These are phyloP conservation scores for Plasmodium vinckei DNA, from an alignment of 169 alveolate genomes.

Conservation along the genomic window DNA sequence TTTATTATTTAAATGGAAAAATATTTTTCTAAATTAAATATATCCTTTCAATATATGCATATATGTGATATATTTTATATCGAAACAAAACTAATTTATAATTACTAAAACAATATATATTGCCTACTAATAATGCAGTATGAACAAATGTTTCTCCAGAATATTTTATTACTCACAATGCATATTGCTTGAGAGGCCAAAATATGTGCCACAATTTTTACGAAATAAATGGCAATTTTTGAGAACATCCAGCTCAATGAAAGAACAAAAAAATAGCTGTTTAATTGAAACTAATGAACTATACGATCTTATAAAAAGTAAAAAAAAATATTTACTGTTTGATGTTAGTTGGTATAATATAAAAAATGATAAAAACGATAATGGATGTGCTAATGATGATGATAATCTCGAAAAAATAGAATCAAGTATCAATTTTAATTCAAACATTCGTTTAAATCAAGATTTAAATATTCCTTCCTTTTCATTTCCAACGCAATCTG, in stretches of 20 bases:
- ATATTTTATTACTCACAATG: not conserved
- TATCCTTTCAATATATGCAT: no score
- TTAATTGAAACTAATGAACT: constrained; percentile 48
- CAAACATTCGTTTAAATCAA: constrained; percentile 28
- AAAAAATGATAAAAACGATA: constrained; percentile 5
- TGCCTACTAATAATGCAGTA: constrained; percentile 1
- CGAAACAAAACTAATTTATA: no score
- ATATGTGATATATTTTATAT: no score
- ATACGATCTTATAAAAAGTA: constrained; percentile 41
- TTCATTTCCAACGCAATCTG: constrained; percentile 49
- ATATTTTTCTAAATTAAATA: no score
- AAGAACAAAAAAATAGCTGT: constrained; percentile 13
- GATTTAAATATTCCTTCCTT: constrained; percentile 43
- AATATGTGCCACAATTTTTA: not conserved
- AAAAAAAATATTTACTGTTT: constrained; percentile 50
- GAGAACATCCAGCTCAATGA: constrained; percentile 5
- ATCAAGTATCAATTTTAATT: constrained; percentile 46
- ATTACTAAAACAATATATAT: not conserved
- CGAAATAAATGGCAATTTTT: not conserved
- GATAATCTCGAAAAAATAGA: constrained; percentile 42
- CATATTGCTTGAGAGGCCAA: not conserved
- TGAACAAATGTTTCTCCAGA: constrained; percentile 10
- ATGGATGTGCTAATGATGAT: constrained; percentile 2
- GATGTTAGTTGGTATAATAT: constrained; percentile 47
- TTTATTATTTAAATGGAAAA: no score